These are phyloP conservation scores for Phanerochaete carnosa DNA, from an alignment of 768 basidiomycete genomes.

Conservation along the genomic window DNA sequence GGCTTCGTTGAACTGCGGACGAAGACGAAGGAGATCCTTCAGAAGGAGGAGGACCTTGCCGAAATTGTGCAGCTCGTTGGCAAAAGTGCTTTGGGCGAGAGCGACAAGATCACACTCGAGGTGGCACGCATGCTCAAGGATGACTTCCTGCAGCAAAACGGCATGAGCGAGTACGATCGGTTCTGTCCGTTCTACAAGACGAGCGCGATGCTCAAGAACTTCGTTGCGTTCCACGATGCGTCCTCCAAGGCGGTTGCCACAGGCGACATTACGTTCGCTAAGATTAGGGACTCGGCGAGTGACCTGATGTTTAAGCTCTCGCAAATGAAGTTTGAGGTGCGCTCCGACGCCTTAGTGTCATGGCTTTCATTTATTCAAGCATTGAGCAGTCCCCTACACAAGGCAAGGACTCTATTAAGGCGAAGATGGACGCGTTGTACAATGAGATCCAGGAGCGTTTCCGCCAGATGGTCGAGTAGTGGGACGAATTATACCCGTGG, in stretches of 20 bases:
- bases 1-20: constrained; percentile 95
- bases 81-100: constrained; percentile 95
- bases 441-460: constrained; percentile 92
- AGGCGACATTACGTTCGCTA: constrained; percentile 78
- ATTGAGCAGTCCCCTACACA: constrained; percentile 76
- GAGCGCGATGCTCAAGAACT: constrained; percentile 90
- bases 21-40: constrained; percentile 93
- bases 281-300: constrained; percentile 80
- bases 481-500: constrained; percentile 13
- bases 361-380: background rate
- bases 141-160: constrained; percentile 97
- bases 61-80: constrained; percentile 99
- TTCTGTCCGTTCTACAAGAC: constrained; percentile 99
- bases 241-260: constrained; percentile 83
- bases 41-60: constrained; percentile 97
- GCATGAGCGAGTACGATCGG: constrained; percentile 96
- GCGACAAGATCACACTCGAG: constrained; percentile 97
- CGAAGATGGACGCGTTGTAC: constrained; percentile 79
- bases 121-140: constrained; percentile 97
- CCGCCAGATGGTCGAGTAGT: constrained; percentile 79
- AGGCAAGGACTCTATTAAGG: constrained; percentile 78
- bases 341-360: background rate
- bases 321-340: constrained; percentile 98
- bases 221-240: constrained; percentile 91
- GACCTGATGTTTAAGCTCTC: constrained; percentile 98